Evolutionary conservation across 1,284 basidiomycete species (phyloP), one percentile per base, ranked within the genome.

Genomic region (Microbotryum silenes-acaulis): DNA sequence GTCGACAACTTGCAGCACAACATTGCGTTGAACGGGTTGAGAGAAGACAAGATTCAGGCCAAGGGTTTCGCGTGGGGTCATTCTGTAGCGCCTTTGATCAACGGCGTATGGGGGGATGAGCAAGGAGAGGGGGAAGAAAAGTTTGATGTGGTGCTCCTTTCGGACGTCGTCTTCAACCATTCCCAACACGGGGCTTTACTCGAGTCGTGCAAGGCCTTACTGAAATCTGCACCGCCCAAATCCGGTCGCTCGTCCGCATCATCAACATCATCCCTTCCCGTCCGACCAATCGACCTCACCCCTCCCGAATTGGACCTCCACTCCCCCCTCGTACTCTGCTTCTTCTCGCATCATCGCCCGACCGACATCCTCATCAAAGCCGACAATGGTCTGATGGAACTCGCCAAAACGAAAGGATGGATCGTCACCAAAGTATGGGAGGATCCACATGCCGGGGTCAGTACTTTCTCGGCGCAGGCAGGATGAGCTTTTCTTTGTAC

Each of bases 121-220:
- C 20, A 33, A 18, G 20, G 44, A 9, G 16, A n/a, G 29, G 37
- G 37, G 14, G 37, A 42, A 42, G 56, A 58, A 66, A 73, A 76
- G 50, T 97, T 88, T 70, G 85, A 96, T 71, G 72, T 94, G 16
- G 82, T 97, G 64, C 85, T 97, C 60, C 80, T 97, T 56, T 93
- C 89, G 1, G 94, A 97, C 76, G 82, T 97, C 44, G 82, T 94
- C 31, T 93, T 93, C 76, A 93, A 78, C 62, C 76, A 78, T 59
- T 75, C 75, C 20, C 76, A 93, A 82, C 94, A 97, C 72, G 83
- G 84, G 29, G 89, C 90, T 0, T 78, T 97, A 21, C 80, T 97
- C 14, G 79, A 80, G 27, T 88, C 90, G 1, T 89, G 90, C 72
- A 84, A 88, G 33, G 65, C 71, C 10, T 76, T 76, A 23, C 70